phyloP scores from a whole-genome alignment of 176 grass and related monocot species.

The Poa pratensis region DNA sequence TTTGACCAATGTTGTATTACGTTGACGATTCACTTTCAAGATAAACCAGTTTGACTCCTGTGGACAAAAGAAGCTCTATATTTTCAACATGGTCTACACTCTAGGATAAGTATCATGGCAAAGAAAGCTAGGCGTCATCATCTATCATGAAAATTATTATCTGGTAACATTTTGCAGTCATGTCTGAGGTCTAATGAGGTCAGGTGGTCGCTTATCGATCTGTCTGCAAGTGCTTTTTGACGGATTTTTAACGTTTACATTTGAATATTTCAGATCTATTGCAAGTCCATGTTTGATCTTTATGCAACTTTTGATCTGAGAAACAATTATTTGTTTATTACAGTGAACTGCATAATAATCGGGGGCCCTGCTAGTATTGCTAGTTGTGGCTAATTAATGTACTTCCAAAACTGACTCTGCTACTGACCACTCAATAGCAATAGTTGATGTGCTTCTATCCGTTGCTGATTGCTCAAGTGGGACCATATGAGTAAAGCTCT shows the following conservation, averaged over 20 bases:
- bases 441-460: constrained; percentile 51
- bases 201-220: constrained; percentile 6
- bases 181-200: constrained; percentile 13
- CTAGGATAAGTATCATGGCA: constrained; percentile 14
- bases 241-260: constrained; percentile 21
- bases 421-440: constrained; percentile 46
- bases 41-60: neutral
- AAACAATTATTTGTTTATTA: constrained; percentile 38
- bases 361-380: constrained; percentile 44
- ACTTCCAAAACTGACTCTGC: constrained; percentile 41
- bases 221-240: constrained; percentile 35
- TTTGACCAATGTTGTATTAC: neutral
- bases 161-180: constrained; percentile 30
- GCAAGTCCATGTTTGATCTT: constrained; percentile 27
- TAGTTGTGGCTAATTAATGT: constrained; percentile 44
- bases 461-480: constrained; percentile 41
- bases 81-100: constrained; percentile 1
- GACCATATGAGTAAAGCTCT: constrained; percentile 48
- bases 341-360: constrained; percentile 41
- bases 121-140: neutral
- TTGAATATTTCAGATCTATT: neutral
- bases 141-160: constrained; percentile 1
- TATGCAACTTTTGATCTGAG: constrained; percentile 25
- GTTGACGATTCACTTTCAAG: neutral
- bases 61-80: constrained; percentile 9